phyloP scores from a whole-genome alignment of 2,329 filamentous ascomycete species.

The Arthrinium phaeospermum region DNA sequence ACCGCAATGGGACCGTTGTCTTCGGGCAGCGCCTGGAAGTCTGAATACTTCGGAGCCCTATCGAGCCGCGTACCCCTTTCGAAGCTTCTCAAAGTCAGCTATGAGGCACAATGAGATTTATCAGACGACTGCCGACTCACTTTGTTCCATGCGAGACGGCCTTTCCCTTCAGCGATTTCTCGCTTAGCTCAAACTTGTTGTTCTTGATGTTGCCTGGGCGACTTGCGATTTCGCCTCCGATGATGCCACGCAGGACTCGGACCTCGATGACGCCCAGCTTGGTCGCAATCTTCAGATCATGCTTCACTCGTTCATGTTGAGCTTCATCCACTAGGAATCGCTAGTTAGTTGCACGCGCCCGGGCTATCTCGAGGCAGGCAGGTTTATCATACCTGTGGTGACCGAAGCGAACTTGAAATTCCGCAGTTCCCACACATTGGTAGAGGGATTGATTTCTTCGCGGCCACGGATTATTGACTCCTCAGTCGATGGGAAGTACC shows the following conservation, averaged over 20 bases:
- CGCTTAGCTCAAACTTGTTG: conserved; percentile 33
- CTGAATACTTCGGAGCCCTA: conserved; percentile 5
- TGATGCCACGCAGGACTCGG: conserved; percentile 26
- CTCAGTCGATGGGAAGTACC: neutral
- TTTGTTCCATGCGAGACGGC: conserved; percentile 40
- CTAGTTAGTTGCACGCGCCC: neutral
- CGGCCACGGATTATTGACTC: conserved; percentile 18
- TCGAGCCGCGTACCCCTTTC: conserved; percentile 7
- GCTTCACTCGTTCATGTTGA: conserved; percentile 32
- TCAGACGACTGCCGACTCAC: conserved; percentile 27
- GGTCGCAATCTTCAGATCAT: conserved; percentile 31
- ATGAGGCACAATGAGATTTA: neutral
- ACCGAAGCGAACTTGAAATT: conserved; percentile 36
- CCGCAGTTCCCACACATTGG: conserved; percentile 23
- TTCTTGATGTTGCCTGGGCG: neutral
- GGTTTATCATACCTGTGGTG: conserved; percentile 32
- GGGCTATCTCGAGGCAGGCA: neutral
- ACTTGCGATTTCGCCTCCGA: neutral
- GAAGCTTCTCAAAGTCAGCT: conserved; percentile 25
- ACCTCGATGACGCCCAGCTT: conserved; percentile 38
- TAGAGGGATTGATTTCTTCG: conserved; percentile 9
- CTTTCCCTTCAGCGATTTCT: conserved; percentile 42
- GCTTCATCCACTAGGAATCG: conserved; percentile 31
- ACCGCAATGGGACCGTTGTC: conserved; percentile 33
- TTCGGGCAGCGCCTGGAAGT: conserved; percentile 22